Conservation (phyloP, 345 rosid species). For the Eucalyptus marginata region DNA sequence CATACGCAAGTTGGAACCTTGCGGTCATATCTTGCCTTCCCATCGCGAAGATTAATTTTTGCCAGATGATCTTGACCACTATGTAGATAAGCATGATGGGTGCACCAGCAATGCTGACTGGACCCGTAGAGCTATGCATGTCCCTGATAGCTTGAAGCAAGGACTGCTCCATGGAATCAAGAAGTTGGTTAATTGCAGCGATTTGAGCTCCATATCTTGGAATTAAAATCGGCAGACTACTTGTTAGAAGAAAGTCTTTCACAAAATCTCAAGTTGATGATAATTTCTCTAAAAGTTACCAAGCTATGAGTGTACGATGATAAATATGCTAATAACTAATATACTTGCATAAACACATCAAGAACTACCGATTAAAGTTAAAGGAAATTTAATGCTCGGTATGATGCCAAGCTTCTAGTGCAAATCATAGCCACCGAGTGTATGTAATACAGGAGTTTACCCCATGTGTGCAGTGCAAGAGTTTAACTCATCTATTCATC, state of each 20-base stretch:
- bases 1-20: not conserved
- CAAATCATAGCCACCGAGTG: not conserved
- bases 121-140: not conserved
- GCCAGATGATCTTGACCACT: accelerated
- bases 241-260: not conserved
- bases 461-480: not conserved
- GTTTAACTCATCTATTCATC: not conserved
- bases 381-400: not conserved
- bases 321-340: not conserved
- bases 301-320: not conserved
- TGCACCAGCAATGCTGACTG: not conserved
- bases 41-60: not conserved
- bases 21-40: not conserved
- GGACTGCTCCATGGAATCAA: not conserved
- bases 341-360: not conserved
- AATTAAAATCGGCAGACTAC: not conserved
- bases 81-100: not conserved
- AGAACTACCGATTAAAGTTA: not conserved
- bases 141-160: not conserved
- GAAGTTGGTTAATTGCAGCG: not conserved
- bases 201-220: not conserved
- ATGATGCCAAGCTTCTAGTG: not conserved
- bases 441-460: not conserved
- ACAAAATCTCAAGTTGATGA: not conserved
- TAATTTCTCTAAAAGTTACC: not conserved